Evolutionary conservation across 768 basidiomycete species (phyloP), one percentile per base, ranked within the genome.

Genomic region (Mycena leptocephala): DNA sequence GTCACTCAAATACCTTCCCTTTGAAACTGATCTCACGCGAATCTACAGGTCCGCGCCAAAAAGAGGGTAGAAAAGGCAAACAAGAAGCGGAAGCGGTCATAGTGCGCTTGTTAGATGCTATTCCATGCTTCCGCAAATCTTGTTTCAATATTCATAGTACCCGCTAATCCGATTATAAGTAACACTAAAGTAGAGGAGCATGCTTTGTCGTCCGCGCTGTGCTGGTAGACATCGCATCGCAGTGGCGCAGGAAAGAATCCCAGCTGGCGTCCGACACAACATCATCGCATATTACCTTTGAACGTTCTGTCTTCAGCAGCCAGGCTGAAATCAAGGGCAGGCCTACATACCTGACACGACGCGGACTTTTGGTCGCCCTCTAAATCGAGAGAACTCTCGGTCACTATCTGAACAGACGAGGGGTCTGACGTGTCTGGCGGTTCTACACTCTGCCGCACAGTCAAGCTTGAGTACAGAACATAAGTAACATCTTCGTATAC

Each of bases 51-150:
- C n/a, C 93, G 96, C 35, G 96, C 96, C 5, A 90, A 92, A 83
- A 97, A 95, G 86, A 90, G 95, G 64, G 91, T 87, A 81, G 95
- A 95, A 71, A 96, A 95, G 83, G 92, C 92, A 20, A 90, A 86
- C 76, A 94, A 93, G 84, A 92, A 90, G 82, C 88, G 91, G 65
- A 89, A 86, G 79, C 88, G 85, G 78, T 80, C 83, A 58, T 88
- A 83, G n/a, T n/a, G n/a, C 6, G 10, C 55, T 32, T 14, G 55
- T 18, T 56, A 30, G 7, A 30, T 59, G 22, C 53, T 48, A 32
- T 46, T 62, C 16, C 8, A 32, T 69, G 32, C 30, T 9, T 61
- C 6, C 37, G 22, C 20, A 14, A 14, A 32, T 37, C 46, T 30
- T 24, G 2, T 51, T 51, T 14, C 41, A n/a, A n/a, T 48, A 22